These are phyloP conservation scores for Phytophthora sp. DNA, from an alignment of 352 stramenopile genomes.

Conservation along the genomic window DNA sequence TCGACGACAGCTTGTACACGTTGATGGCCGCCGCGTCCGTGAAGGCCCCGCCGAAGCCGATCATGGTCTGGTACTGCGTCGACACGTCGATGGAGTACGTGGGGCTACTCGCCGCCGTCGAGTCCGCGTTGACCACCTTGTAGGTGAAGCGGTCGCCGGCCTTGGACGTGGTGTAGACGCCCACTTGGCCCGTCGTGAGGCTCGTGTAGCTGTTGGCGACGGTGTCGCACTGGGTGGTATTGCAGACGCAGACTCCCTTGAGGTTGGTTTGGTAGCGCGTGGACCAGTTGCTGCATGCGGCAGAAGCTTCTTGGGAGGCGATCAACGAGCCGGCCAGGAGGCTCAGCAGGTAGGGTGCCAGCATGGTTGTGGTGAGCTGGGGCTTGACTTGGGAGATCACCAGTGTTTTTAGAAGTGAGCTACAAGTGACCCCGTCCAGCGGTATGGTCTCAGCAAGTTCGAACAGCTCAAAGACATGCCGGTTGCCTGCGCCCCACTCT, in stretches of 20 bases:
- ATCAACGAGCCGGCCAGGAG: conserved; percentile 5
- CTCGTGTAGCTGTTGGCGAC: conserved; percentile 53
- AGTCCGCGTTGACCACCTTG: conserved; percentile 35
- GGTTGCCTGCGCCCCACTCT: background rate
- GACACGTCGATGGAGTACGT: conserved; percentile 58
- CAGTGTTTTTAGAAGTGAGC: conserved; percentile 18
- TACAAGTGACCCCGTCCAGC: too few species aligned
- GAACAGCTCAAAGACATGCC: conserved; percentile 5
- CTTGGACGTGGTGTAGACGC: conserved; percentile 56
- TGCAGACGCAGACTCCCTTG: conserved; percentile 62
- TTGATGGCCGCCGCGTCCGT: conserved; percentile 90
- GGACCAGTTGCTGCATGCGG: conserved; percentile 53
- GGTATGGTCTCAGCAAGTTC: background rate
- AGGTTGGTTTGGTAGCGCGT: conserved; percentile 50
- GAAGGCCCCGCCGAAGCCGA: conserved; percentile 90
- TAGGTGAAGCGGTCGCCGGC: conserved; percentile 56
- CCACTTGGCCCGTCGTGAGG: conserved; percentile 44
- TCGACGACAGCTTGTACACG: conserved; percentile 66
- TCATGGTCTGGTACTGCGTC: conserved; percentile 78
- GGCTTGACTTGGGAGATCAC: background rate
- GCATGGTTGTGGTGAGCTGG: conserved; percentile 2
- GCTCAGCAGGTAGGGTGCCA: conserved; percentile 4
- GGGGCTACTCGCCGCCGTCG: conserved; percentile 24
- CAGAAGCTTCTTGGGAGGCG: conserved; percentile 9
- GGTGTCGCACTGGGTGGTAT: conserved; percentile 54